Base-by-base conservation (phyloP, 257 asterid genomes). In the Osmanthus fragrans region DNA sequence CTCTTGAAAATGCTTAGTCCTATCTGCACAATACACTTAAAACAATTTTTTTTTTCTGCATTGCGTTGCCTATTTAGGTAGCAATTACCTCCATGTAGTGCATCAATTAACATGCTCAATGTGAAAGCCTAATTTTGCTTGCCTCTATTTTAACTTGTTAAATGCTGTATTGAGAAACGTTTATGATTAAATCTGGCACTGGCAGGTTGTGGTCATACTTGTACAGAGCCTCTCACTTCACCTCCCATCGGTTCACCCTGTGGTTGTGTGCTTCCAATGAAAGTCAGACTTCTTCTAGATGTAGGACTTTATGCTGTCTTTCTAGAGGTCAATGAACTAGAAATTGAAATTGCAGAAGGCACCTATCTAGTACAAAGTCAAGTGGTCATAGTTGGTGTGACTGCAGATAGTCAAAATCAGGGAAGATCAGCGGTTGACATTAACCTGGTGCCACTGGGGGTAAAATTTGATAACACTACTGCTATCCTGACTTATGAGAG, bases 241-340 rank as follows among this genome's bases (percentile, higher is more conserved):
- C 84, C 92, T 70, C 95, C 97, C 73, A 81, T 87, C 76, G 97
- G 95, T 80, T 91, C 97, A 71, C 91, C 94, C 23, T 96, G 99
- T 85, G 89, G 89, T 69, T 96, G 99, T 72, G 97, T 96, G 73
- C 73, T 92, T 76, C 98, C 99, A 36, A 96, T 96, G 99, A 96
- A 85, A 90, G 92, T 96, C 86, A 89, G 85, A 86, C 97, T 96
- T 85, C 90, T 88, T 75, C 84, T 96, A 65, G 94, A 91, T 77
- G 97, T 90, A 32, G 81, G 92, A 8, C 88, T 90, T 19, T 93
- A 86, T 78, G 92, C 96, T 77, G 81, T 96, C 74, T 96, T 96
- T 73, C 97, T 96, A 5, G 91, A 85, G 82, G 97, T 93, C 79
- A 87, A 83, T 27, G 94, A 87, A 83, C 86, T 96, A 54, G 99